These are phyloP conservation scores for Entophlyctis luteolus DNA, from an alignment of 192 early-diverging fungal genomes.

Conservation along the genomic window DNA sequence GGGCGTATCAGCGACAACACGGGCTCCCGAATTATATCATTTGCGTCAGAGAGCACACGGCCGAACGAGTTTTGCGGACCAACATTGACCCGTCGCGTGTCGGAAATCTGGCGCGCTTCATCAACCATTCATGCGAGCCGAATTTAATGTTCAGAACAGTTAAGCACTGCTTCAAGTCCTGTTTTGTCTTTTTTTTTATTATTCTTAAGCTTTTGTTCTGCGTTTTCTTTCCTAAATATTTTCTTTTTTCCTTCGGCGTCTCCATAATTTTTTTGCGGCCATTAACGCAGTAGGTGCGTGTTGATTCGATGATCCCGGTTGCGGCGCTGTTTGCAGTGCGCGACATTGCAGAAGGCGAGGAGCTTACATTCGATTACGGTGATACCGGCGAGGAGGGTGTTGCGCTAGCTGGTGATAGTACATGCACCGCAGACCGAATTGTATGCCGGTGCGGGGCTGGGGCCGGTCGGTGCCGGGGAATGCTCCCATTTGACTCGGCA, in stretches of 20 bases:
- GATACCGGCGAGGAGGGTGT: neutral
- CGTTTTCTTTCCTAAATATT: neutral
- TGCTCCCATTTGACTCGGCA: neutral
- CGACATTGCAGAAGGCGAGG: slow-evolving; percentile 31
- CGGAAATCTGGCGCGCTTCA: slow-evolving; percentile 39
- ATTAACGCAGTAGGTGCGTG: too few relatives aligned
- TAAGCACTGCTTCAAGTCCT: too few relatives aligned
- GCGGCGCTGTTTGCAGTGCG: slow-evolving; percentile 34
- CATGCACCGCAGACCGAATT: neutral
- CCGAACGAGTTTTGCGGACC: slow-evolving; percentile 22
- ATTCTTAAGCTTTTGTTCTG: neutral
- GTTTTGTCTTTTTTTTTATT: too few relatives aligned
- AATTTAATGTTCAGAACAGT: slow-evolving; percentile 33
- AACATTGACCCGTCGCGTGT: slow-evolving; percentile 33
- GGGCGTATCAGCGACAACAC: slow-evolving; percentile 13
- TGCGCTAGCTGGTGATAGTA: neutral
- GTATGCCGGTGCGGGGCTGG: neutral
- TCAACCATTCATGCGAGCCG: slow-evolving; percentile 41
- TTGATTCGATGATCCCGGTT: slow-evolving; percentile 25
- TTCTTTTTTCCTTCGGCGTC: neutral
- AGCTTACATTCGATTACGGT: slow-evolving; percentile 36
- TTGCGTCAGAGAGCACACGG: slow-evolving; percentile 30
- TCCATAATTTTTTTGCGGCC: too few relatives aligned
- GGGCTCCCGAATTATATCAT: slow-evolving; percentile 31
- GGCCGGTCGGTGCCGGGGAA: neutral